Base-by-base conservation (phyloP, 805 yeast species). In the Barnettozyma sucrosica region DNA sequence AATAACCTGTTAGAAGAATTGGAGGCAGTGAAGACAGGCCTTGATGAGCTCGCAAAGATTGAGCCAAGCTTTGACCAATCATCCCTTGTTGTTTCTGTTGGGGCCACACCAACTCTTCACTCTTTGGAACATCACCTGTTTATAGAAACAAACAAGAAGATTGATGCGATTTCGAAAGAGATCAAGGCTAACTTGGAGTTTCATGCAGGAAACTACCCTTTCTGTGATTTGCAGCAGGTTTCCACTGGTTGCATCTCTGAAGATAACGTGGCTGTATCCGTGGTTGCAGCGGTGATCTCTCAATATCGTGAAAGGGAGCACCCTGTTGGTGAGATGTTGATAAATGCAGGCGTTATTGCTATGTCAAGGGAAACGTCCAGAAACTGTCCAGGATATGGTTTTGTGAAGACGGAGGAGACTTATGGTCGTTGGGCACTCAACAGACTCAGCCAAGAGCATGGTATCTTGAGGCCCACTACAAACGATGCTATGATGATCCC, bases 91-190 rank as follows among this genome's bases (percentile, higher is more conserved):
- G 66, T 85, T 2, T 83, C 92, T 0, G 85, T 85, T 21, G 95
- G 95, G 20, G 89, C 93, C 1, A 84, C 95, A 0, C 93, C 93
- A 40, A 85, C 92, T 0, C 79, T 85, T 5, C 87, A 83, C 58
- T 76, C 86, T 0, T 68, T 81, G 23, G 66, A 66, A 50, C 59
- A 56, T 28, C 59, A 58, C 44, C 45, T 58, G 10, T 47, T 45
- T 37, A 39, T 44, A 25, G 47, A 53, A 25, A 25, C 46, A 45
- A 41, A 56, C 49, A 46, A 47, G 41, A 32, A 46, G 30, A 40
- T 54, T 49, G 13, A 36, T 30, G 19, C 43, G 44, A 38, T 55
- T 8, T 41, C 51, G 14, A 58, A 59, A 3, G 51, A 57, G 5
- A 49, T 70, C 16, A 51, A 54, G 18, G 82, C 81, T 5, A 57